These are phyloP conservation scores for Opeltia flavorubescens DNA, from an alignment of 495 filamentous ascomycete genomes.

Conservation along the genomic window DNA sequence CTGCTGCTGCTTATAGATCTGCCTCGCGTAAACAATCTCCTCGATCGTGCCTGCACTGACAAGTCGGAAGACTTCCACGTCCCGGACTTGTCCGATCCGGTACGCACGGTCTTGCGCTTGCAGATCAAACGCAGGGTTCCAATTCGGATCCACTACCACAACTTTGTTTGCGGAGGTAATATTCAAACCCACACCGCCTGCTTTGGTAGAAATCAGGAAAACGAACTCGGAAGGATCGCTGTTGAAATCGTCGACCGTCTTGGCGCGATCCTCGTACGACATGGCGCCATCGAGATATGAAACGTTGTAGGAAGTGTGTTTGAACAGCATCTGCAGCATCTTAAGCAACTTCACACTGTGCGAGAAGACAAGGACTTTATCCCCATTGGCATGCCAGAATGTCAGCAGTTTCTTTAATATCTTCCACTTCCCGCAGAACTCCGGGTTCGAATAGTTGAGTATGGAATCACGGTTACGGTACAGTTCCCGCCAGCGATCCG, in stretches of 20 bases:
- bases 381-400: conserved; percentile 79
- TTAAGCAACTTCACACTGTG: conserved; percentile 75
- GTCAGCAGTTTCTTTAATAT: conserved; percentile 72
- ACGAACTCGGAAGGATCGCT: conserved; percentile 78
- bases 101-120: conserved; percentile 97
- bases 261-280: conserved; percentile 67
- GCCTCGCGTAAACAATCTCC: conserved; percentile 91
- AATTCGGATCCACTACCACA: conserved; percentile 93
- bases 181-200: conserved; percentile 81
- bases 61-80: conserved; percentile 92
- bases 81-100: conserved; percentile 80
- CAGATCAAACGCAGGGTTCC: conserved; percentile 88
- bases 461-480: conserved; percentile 66
- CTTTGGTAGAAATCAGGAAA: conserved; percentile 88
- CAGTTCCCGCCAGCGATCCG: conserved; percentile 61
- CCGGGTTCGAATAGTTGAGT: conserved; percentile 69
- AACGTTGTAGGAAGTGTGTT: conserved; percentile 79
- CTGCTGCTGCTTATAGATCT: conserved; percentile 98
- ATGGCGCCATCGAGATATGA: conserved; percentile 84
- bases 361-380: conserved; percentile 91
- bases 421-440: conserved; percentile 97
- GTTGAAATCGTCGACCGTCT: conserved; percentile 83
- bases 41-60: conserved; percentile 92
- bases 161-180: conserved; percentile 98
- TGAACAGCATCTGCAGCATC: conserved; percentile 78